These are phyloP conservation scores for Hypoxylon sp. DNA, from an alignment of 2,329 filamentous ascomycete species.

Conservation along the genomic window DNA sequence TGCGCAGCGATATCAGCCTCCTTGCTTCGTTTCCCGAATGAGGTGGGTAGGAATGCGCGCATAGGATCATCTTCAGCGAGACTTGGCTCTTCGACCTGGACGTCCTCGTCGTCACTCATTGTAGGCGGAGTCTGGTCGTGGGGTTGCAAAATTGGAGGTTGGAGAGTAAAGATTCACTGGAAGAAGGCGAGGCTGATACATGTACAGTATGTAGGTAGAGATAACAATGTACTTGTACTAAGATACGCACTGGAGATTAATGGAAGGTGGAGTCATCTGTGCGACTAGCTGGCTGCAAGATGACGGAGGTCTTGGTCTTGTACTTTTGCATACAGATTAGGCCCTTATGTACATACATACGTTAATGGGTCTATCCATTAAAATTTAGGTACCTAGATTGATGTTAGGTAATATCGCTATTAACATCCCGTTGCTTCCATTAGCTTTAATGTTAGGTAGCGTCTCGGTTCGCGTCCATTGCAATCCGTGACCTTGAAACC, in stretches of 20 bases:
- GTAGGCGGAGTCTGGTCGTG: slow-evolving; percentile 29
- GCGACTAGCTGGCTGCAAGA: slow-evolving; percentile 34
- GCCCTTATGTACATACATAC: slow-evolving; percentile 14
- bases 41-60: slow-evolving; percentile 81
- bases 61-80: slow-evolving; percentile 77
- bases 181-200: slow-evolving; percentile 24
- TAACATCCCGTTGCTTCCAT: slow-evolving; percentile 20
- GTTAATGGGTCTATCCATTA: background rate
- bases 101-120: slow-evolving; percentile 74
- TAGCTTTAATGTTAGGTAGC: too few relatives aligned
- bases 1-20: slow-evolving; percentile 83
- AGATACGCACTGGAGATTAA: slow-evolving; percentile 1
- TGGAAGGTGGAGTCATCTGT: slow-evolving; percentile 10
- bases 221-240: slow-evolving; percentile 10
- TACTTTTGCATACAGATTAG: slow-evolving; percentile 12
- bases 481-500: background rate
- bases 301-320: slow-evolving; percentile 31
- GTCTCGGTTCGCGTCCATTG: slow-evolving; percentile 6
- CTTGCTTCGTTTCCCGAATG: slow-evolving; percentile 87
- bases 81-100: slow-evolving; percentile 68
- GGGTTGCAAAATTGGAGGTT: slow-evolving; percentile 9
- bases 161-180: slow-evolving; percentile 16
- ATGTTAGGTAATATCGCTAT: slow-evolving; percentile 31
- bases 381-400: background rate
- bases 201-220: background rate